Conservation (phyloP, 495 filamentous ascomycete species). For the Lichenothelia convexa region DNA sequence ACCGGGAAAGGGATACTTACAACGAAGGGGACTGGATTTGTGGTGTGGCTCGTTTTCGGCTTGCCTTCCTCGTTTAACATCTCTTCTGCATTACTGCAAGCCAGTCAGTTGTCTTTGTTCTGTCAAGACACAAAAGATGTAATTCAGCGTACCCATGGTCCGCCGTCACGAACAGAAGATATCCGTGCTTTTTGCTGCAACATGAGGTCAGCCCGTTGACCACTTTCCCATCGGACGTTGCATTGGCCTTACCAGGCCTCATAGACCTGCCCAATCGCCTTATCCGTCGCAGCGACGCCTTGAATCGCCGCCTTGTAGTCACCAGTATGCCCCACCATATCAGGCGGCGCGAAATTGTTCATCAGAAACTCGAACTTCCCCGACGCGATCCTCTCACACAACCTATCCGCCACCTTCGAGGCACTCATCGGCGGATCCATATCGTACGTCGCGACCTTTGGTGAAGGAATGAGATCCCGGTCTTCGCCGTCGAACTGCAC, state of each 20-base stretch:
- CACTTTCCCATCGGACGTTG: too few relatives aligned
- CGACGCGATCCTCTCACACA: slow-evolving; percentile 63
- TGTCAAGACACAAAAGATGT: background rate
- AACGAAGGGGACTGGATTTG: slow-evolving; percentile 91
- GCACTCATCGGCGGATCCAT: slow-evolving; percentile 93
- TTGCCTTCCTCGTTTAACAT: slow-evolving; percentile 92
- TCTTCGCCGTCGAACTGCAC: slow-evolving; percentile 85
- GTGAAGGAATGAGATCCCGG: slow-evolving; percentile 55
- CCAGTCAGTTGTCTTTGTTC: background rate
- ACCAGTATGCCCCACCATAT: slow-evolving; percentile 98
- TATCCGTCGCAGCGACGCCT: slow-evolving; percentile 70
- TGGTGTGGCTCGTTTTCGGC: slow-evolving; percentile 95
- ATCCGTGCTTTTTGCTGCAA: slow-evolving; percentile 83
- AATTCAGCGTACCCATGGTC: slow-evolving; percentile 58
- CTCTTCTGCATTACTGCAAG: slow-evolving; percentile 77
- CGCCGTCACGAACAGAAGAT: slow-evolving; percentile 81
- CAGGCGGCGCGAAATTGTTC: slow-evolving; percentile 99
- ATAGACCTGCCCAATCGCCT: slow-evolving; percentile 78
- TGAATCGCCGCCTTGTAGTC: slow-evolving; percentile 91
- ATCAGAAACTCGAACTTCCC: slow-evolving; percentile 84
- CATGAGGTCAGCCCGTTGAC: too few relatives aligned
- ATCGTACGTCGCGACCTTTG: slow-evolving; percentile 88
- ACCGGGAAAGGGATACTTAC: too few relatives aligned
- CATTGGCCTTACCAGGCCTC: too few relatives aligned
- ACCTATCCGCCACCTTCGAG: slow-evolving; percentile 67